phyloP scores from a whole-genome alignment of 2,329 filamentous ascomycete genomes.

The Periconia sp. region DNA sequence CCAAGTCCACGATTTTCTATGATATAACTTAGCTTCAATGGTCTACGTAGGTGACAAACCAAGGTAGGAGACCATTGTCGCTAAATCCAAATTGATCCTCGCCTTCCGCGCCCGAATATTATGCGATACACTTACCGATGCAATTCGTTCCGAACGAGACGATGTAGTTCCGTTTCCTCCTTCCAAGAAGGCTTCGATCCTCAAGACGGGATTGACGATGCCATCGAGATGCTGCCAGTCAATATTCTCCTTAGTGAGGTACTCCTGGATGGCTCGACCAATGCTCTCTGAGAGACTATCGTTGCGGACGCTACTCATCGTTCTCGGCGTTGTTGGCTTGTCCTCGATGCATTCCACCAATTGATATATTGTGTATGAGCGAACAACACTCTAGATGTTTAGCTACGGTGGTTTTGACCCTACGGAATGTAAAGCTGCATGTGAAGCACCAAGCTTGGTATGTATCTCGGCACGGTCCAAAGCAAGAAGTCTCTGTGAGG shows the following conservation, averaged over 20 bases:
- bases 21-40: not conserved
- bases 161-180: conserved; percentile 15
- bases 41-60: too few relatives aligned
- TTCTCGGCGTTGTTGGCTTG: too few relatives aligned
- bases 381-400: too few relatives aligned
- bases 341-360: too few relatives aligned
- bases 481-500: too few relatives aligned
- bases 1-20: conserved; percentile 33
- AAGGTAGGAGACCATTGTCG: too few relatives aligned
- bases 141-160: conserved; percentile 29
- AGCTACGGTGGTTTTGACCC: not conserved
- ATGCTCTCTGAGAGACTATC: conserved; percentile 39
- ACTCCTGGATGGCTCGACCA: conserved; percentile 34
- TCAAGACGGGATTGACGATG: conserved; percentile 30
- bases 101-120: too few relatives aligned
- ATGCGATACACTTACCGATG: conserved; percentile 35
- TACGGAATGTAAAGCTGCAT: not conserved
- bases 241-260: conserved; percentile 31
- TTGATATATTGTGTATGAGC: too few relatives aligned
- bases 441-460: not conserved
- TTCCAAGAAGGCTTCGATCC: conserved; percentile 40
- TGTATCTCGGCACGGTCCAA: not conserved
- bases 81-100: too few relatives aligned
- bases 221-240: conserved; percentile 33
- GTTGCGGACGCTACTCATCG: too few relatives aligned